Base-by-base conservation (phyloP, 2,329 filamentous ascomycete species). In the Aspergillus aculeatinus region DNA sequence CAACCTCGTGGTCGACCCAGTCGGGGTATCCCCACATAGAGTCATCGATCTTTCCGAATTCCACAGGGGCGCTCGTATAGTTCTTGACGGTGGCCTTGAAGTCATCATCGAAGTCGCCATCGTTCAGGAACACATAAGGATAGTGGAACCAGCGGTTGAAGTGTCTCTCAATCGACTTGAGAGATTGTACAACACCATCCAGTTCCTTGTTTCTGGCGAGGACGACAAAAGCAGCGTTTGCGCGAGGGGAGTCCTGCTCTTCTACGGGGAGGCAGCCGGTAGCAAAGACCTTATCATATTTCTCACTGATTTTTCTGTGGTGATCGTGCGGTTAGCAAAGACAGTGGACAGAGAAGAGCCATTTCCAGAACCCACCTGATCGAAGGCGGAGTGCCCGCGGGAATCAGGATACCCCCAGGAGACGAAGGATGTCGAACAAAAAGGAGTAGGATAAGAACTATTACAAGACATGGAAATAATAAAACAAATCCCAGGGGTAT, bases 101-200 rank as follows among this genome's bases (percentile, higher is more conserved):
- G 12, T 88, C 91, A 72, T 91, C 87, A 77, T 98, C 93, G 84
- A 99, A 99, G 60, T 98, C 93, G 65, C 89, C 95, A 71, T 99
- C 94, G 78, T 99, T 99, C 68, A 99, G 82, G 77, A 99, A 98
- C 68, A 98, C 94, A 74, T 98, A 99, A 27, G 95, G 95, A 76
- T 99, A 99, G 77, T 98, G 87, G 76, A 92, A 99, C 93, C 94
- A 99, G 67, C 93, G 87, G 79, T 99, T 99, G 86, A 99, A 99
- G 79, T 99, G 95, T 69, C 95, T 87, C 81, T 99, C 95, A 67
- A 99, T 93, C 48, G 94, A 98, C 81, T 97, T 97, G 76, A 99
- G 85, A 10, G 95, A 98, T 77, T 98, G 92, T 65, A 99, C 87
- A 44, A 99, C 95, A 61, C 95, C 95, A 0, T 96, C 93, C 65